Base-by-base conservation (phyloP, 208 protist genomes). In the Trypanosomatidae sp. region DNA sequence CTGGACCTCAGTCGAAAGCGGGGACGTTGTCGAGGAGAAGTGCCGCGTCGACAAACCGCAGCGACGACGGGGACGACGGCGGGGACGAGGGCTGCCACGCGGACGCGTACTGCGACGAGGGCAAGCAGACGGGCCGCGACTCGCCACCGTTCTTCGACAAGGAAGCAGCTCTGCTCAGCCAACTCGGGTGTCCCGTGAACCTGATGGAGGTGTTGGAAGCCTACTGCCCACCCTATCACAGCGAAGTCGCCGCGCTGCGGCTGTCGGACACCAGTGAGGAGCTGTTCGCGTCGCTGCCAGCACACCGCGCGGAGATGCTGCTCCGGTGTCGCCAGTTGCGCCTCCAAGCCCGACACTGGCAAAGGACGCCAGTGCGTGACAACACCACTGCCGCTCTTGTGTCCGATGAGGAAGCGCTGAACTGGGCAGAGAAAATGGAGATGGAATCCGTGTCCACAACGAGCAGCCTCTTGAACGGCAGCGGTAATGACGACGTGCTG, bases 171-270 rank as follows among this genome's bases (percentile, higher is more conserved):
- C 70, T 88, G 41, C 75, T 95, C 30, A 71, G 79, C 13, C 65
- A 72, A n/a, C 74, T 77, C 43, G 80, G 69, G 39, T 93, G 89
- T 53, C 91, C 91, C 1, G 74, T 95, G n/a, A 91, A 93, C 70
- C 64, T 90, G n/a, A 92, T 92, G 83, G 81, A 86, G 46, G 46
- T 93, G n/a, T 66, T 95, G n/a, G 88, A 95, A 74, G 83, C 81
- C 30, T 95, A 95, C 76, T 95, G 91, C 58, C 91, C 91, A 13
- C 85, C 87, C 28, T 95, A 95, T 77, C 52, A 80, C 67, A 73
- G 47, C 62, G 82, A 82, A 13, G 82, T 84, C n/a, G 74, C 62
- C 6, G 59, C 74, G 3, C 65, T 84, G 66, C 43, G 33, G 53
- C 67, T 85, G 33, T 62, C 49, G 3, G 81, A 83, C 64, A 46